Percentiles rank a stretch among this genome's conserved stretches.
Conservation (phyloP, 1,284 basidiomycete species). For the Ceratobasidium sp. region DNA sequence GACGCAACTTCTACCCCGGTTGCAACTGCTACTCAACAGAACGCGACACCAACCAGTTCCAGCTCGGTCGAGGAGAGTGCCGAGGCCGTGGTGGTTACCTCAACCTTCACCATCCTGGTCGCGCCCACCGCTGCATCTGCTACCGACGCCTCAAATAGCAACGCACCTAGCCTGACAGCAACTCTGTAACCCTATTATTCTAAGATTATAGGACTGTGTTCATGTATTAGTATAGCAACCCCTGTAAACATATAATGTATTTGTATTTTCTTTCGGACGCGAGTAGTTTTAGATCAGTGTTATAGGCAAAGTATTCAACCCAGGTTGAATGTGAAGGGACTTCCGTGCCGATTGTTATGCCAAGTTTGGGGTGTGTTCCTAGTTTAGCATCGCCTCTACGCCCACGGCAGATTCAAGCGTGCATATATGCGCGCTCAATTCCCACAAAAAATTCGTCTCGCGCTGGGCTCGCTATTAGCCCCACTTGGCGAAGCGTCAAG, state of each 20-base stretch:
- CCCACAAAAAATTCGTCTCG: too few species aligned
- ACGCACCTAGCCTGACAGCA: not conserved
- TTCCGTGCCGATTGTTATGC: too few species aligned
- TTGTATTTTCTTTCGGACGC: not conserved
- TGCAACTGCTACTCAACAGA: not conserved
- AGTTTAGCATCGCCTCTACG: too few species aligned
- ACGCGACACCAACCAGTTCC: not conserved
- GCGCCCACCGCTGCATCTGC: not conserved
- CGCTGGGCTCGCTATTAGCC: too few species aligned
- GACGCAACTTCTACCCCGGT: not conserved
- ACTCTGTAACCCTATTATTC: not conserved
- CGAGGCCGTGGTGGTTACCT: conserved; percentile 11
- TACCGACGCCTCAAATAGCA: not conserved
- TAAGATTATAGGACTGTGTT: not conserved
- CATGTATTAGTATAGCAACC: not conserved
- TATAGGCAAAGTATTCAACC: too few species aligned
- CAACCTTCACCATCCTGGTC: conserved; percentile 30
- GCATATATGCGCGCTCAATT: too few species aligned
- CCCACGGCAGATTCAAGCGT: too few species aligned
- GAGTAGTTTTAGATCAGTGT: not conserved
- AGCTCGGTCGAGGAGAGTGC: not conserved
- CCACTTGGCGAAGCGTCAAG: too few species aligned
- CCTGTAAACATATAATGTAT: not conserved
- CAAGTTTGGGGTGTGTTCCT: too few species aligned
- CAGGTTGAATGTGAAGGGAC: too few species aligned